These are phyloP conservation scores for Eremothecium sinecaudum DNA, from an alignment of 1,139 yeast genomes.

Conservation along the genomic window DNA sequence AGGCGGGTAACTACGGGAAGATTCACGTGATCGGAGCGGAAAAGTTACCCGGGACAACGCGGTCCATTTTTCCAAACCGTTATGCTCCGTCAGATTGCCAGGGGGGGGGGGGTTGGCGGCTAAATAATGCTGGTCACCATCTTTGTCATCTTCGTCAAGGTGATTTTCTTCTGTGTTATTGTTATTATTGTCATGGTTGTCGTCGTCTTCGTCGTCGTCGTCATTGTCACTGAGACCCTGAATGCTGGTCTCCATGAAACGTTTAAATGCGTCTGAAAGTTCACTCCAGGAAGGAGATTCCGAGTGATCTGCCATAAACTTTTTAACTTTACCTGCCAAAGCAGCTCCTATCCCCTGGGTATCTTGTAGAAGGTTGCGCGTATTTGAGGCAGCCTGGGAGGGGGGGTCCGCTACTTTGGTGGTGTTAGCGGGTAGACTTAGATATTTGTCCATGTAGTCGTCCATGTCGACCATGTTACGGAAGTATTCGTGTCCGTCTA, in stretches of 20 bases:
- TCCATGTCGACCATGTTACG: constrained; percentile 13
- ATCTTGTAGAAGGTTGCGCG: neutral
- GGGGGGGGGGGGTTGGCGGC: too few species aligned
- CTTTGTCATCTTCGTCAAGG: too few species aligned
- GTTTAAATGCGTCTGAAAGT: constrained; percentile 10
- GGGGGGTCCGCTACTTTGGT: constrained; percentile 3
- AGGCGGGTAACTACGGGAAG: too few species aligned
- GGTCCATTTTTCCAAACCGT: too few species aligned
- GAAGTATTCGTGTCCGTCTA: constrained; percentile 13
- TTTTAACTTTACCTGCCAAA: constrained; percentile 8
- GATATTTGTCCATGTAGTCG: constrained; percentile 14
- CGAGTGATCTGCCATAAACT: constrained; percentile 6
- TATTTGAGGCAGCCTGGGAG: neutral
- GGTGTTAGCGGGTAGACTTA: constrained; percentile 5
- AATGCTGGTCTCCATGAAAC: constrained; percentile 9
- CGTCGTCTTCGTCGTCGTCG: constrained; percentile 5
- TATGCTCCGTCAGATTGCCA: too few species aligned
- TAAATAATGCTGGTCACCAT: too few species aligned
- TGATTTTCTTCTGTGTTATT: neutral
- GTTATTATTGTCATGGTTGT: neutral
- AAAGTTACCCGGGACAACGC: too few species aligned
- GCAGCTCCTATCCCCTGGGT: constrained; percentile 5
- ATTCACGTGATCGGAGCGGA: too few species aligned
- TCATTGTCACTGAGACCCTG: constrained; percentile 12
- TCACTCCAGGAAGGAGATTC: constrained; percentile 9